Base-by-base conservation (phyloP, 306 rosid species). In the Hippophae gyantsensis region DNA sequence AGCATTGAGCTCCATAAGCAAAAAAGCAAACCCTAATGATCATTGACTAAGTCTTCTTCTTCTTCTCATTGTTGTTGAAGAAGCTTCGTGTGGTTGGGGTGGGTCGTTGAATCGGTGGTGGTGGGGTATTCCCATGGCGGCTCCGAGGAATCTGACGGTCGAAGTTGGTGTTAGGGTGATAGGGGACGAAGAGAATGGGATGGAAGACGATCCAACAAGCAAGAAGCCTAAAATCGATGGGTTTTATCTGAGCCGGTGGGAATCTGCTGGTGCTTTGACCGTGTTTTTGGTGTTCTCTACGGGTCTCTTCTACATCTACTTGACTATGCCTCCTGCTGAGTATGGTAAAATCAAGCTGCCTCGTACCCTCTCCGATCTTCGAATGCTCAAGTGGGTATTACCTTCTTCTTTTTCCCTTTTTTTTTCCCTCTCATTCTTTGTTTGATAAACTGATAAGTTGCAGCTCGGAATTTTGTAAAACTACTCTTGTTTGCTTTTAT, bases 291-390 rank as follows among this genome's bases (percentile, higher is more conserved):
- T 87, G 53, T 87, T 85, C 86, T 74, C 89, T 56, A 42, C 69
- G 38, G 95, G 84, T 5, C 78, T 90, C 56, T 64, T 74, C 76
- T 85, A 87, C 79, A 60, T 90, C 80, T 85, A 82, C 84, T 77
- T 70, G 71, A 83, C 92, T 79, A 83, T 90, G 92, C 98, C 96
- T 13, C 52, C 88, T 9, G 69, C 95, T 42, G 82, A 78, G 57
- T 79, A 68, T 47, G 75, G 83, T 9, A 74, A 73, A 14, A 78
- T 92, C 62, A 92, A 78, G 78, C 79, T 87, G 56, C 98, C 98
- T 6, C 94, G 95, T 60, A 76, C 93, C 26, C 55, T 92, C 66
- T 75, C 95, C 41, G 98, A 87, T 79, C 96, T 92, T 58, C 96
- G 98, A 41, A 13, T 61, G 25, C 98, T 92, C 86, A 92, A 88